Base-by-base conservation (phyloP, 163 green algal genomes). In the Coccomyxa subellipsoidea region DNA sequence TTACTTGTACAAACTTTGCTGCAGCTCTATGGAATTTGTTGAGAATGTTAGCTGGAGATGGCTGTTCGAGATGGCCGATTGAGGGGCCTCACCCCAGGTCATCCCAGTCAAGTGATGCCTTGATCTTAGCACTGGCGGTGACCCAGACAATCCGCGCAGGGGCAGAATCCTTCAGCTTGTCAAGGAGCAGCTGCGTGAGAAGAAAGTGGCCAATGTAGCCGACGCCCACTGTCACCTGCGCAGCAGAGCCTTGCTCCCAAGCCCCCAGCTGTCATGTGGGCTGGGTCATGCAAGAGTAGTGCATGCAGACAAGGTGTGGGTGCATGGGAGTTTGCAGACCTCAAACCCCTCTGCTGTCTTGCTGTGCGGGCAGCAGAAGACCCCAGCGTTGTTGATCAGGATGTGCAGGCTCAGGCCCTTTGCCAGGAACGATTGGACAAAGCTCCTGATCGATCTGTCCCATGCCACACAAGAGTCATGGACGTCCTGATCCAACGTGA, bases 281-380 rank as follows among this genome's bases (percentile, higher is more conserved):
- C n/a, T n/a, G n/a, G n/a, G n/a, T n/a, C n/a, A n/a, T n/a, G n/a
- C n/a, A n/a, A n/a, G n/a, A n/a, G n/a, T n/a, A n/a, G n/a, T n/a
- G n/a, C n/a, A n/a, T n/a, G n/a, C n/a, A n/a, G n/a, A n/a, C n/a
- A n/a, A n/a, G n/a, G n/a, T n/a, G n/a, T n/a, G n/a, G n/a, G n/a
- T n/a, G n/a, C n/a, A n/a, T n/a, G n/a, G n/a, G n/a, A n/a, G n/a
- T n/a, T 8, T 59, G 47, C 47, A n/a, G n/a, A 59, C 47, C 80
- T 89, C 85, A 53, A 87, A 87, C 25, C 85, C 85, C 34, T 89
- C 85, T 15, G 83, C 47, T 53, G 85, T 89, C 10, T 69, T 53
- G 35, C 54, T 69, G 54, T 82, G 47, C 4, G 80, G 37, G 31
- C 71, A 53, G 12, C 80, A 38, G 36, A 85, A 85, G 10, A 84